phyloP scores from a whole-genome alignment of 2,329 filamentous ascomycete species.

The Ceratocystis ficicola region DNA sequence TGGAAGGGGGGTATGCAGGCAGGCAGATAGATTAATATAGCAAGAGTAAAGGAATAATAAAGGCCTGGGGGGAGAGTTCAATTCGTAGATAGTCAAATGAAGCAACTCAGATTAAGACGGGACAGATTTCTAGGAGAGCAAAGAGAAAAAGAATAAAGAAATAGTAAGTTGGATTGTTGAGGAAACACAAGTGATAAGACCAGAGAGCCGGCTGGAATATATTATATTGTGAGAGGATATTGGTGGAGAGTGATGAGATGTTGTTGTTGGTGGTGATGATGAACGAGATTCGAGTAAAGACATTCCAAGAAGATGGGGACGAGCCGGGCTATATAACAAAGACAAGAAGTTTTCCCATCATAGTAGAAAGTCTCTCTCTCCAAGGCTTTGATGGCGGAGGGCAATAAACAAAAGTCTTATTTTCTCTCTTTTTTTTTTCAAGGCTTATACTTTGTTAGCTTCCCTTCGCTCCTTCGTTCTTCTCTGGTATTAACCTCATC shows the following conservation, averaged over 20 bases:
- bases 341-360: neutral
- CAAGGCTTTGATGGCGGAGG: neutral
- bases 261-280: slow-evolving; percentile 4
- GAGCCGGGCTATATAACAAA: slow-evolving; percentile 1
- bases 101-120: neutral
- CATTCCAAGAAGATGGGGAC: slow-evolving; percentile 7
- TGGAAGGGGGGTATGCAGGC: neutral
- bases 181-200: slow-evolving; percentile 6
- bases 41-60: neutral
- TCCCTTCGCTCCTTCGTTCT: neutral
- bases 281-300: slow-evolving; percentile 4
- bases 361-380: neutral
- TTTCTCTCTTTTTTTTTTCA: slow-evolving; percentile 1
- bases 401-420: neutral
- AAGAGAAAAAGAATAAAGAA: neutral
- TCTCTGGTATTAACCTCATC: neutral
- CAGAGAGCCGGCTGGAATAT: slow-evolving; percentile 16
- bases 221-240: slow-evolving; percentile 10
- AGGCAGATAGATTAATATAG: neutral
- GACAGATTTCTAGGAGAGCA: neutral
- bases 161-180: neutral
- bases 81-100: neutral
- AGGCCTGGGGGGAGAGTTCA: neutral
- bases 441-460: neutral
- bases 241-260: neutral